A percentile compares a stretch with the other conserved stretches of the same genome.
phyloP scores from a whole-genome alignment of 2,329 filamentous ascomycete species.

The Paramyrothecium roridum region DNA sequence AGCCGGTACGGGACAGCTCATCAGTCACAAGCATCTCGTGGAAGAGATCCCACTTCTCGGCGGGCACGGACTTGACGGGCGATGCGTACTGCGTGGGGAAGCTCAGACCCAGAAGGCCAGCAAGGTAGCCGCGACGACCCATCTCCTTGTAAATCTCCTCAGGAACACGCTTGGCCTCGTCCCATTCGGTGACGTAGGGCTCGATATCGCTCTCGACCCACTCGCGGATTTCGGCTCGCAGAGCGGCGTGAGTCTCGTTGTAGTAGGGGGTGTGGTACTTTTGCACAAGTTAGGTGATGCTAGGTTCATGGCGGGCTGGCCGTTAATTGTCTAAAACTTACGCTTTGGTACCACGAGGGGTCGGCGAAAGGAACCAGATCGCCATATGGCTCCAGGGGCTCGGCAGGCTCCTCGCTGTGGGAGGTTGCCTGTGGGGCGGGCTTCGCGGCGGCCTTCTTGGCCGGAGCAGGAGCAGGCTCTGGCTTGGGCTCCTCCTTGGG shows the following conservation, averaged over 20 bases:
- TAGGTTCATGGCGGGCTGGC: background rate
- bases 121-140: slow-evolving; percentile 87
- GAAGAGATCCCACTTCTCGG: slow-evolving; percentile 96
- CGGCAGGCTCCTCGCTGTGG: slow-evolving; percentile 45
- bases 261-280: slow-evolving; percentile 96
- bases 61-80: slow-evolving; percentile 70
- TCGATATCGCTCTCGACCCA: slow-evolving; percentile 91
- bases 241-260: slow-evolving; percentile 88
- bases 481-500: slow-evolving; percentile 59
- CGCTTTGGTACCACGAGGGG: slow-evolving; percentile 90
- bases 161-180: slow-evolving; percentile 89
- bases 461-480: slow-evolving; percentile 40
- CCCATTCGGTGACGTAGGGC: slow-evolving; percentile 92
- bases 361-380: slow-evolving; percentile 88
- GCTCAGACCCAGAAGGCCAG: slow-evolving; percentile 82
- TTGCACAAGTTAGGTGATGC: background rate
- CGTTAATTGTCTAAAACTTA: slow-evolving; percentile 42
- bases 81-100: slow-evolving; percentile 76
- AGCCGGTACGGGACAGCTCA: slow-evolving; percentile 84
- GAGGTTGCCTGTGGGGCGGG: slow-evolving; percentile 32
- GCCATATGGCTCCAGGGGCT: slow-evolving; percentile 81
- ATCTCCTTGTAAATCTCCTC: slow-evolving; percentile 91
- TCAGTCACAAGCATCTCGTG: slow-evolving; percentile 96
- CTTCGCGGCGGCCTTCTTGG: slow-evolving; percentile 28
- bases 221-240: slow-evolving; percentile 85